phyloP scores from a whole-genome alignment of 2,329 filamentous ascomycete genomes.

The Aspergillus sp. region DNA sequence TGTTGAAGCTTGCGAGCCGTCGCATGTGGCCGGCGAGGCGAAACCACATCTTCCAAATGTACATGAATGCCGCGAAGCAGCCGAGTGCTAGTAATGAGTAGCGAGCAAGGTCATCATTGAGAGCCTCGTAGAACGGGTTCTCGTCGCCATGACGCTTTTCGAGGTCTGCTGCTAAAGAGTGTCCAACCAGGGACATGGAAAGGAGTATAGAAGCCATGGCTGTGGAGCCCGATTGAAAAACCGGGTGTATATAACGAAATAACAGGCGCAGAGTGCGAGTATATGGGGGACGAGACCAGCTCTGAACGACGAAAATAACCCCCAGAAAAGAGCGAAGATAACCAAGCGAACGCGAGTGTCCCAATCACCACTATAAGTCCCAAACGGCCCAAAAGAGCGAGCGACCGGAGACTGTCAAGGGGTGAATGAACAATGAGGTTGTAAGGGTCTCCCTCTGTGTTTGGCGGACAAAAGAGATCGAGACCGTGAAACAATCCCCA shows the following conservation, averaged over 20 bases:
- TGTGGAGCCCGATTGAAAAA: not conserved
- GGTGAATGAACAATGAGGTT: slow-evolving; percentile 13
- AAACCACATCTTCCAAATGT: slow-evolving; percentile 65
- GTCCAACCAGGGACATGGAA: slow-evolving; percentile 29
- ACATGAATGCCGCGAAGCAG: slow-evolving; percentile 61
- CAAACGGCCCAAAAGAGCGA: not conserved
- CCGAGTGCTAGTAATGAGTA: slow-evolving; percentile 66
- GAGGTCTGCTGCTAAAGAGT: slow-evolving; percentile 26
- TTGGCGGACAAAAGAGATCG: not conserved
- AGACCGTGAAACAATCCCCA: not conserved
- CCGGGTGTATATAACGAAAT: not conserved
- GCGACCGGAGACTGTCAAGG: not conserved
- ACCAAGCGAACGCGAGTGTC: not conserved
- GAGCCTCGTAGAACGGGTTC: slow-evolving; percentile 27
- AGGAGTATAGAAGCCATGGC: slow-evolving; percentile 25
- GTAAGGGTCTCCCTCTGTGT: not conserved
- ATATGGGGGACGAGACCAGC: slow-evolving; percentile 31
- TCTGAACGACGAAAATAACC: slow-evolving; percentile 17
- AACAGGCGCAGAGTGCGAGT: not conserved
- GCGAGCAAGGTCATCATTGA: slow-evolving; percentile 58
- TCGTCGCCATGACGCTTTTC: slow-evolving; percentile 25
- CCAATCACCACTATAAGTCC: not conserved
- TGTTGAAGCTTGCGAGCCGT: slow-evolving; percentile 72
- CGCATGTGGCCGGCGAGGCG: slow-evolving; percentile 68
- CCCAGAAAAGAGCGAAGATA: slow-evolving; percentile 1